Percentiles rank a stretch among this genome's conserved stretches.
Evolutionary conservation across 1,284 basidiomycete genomes (phyloP).

Genomic region (Ganoderma lingzhi): DNA sequence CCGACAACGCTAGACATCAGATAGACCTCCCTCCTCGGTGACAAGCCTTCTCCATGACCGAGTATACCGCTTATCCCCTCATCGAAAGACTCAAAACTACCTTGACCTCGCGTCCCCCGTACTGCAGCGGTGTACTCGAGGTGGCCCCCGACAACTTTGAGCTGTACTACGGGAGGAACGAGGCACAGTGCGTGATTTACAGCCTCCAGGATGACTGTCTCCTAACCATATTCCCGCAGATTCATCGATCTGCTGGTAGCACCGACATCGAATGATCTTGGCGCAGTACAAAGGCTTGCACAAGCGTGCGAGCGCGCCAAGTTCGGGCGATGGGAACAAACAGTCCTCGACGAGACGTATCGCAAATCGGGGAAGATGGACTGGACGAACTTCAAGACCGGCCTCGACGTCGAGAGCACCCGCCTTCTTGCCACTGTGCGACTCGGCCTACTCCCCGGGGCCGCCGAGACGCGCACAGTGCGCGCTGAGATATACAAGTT

Average conservation of each 20-base stretch:
- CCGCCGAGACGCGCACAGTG: conserved; percentile 26
- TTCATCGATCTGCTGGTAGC: not conserved
- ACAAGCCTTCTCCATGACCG: not conserved
- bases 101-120: conserved; percentile 10
- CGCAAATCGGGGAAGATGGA: conserved; percentile 40
- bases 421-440: conserved; percentile 37
- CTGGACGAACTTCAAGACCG: conserved; percentile 33
- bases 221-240: not conserved
- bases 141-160: not conserved
- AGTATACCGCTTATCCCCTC: not conserved
- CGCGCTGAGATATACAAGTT: conserved; percentile 44
- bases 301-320: conserved; percentile 31
- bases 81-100: conserved; percentile 7
- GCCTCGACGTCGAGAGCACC: conserved; percentile 36
- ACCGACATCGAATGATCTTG: not conserved
- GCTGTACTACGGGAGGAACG: conserved; percentile 28
- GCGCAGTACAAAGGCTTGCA: no score
- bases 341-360: conserved; percentile 38
- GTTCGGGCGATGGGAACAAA: no score
- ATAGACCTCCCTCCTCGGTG: not conserved
- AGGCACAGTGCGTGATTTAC: conserved; percentile 6
- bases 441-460: conserved; percentile 33
- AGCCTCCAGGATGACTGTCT: no score
- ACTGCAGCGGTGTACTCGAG: conserved; percentile 22
- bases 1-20: not conserved